Evolutionary conservation across 2,329 filamentous ascomycete genomes (phyloP).

Genomic region (Westerdykella aurantiaca): DNA sequence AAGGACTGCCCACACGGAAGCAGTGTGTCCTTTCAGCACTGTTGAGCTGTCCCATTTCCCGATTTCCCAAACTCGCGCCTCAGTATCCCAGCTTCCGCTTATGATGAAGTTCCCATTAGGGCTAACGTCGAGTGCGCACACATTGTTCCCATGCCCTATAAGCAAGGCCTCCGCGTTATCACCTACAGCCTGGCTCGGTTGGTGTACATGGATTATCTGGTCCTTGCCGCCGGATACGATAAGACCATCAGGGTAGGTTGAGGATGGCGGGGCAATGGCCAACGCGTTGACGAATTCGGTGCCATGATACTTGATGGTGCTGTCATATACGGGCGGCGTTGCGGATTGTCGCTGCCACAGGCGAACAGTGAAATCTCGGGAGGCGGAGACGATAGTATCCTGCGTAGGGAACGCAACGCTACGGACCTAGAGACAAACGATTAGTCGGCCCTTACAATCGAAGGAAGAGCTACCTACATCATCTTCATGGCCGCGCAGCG

Average conservation of each 20-base stretch:
- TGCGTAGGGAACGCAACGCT: slow-evolving; percentile 72
- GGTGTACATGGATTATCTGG: slow-evolving; percentile 83
- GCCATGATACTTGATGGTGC: slow-evolving; percentile 71
- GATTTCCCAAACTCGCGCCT: slow-evolving; percentile 81
- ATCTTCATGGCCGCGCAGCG: slow-evolving; percentile 81
- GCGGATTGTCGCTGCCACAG: slow-evolving; percentile 68
- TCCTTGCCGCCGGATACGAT: slow-evolving; percentile 87
- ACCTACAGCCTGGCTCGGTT: slow-evolving; percentile 58
- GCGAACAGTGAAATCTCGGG: slow-evolving; percentile 84
- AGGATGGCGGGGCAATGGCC: slow-evolving; percentile 65
- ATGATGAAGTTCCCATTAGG: slow-evolving; percentile 68
- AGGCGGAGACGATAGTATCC: slow-evolving; percentile 73
- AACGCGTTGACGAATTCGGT: slow-evolving; percentile 84
- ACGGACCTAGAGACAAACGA: slow-evolving; percentile 62
- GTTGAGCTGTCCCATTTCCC: slow-evolving; percentile 74
- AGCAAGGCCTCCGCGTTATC: slow-evolving; percentile 82
- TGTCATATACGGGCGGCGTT: slow-evolving; percentile 66
- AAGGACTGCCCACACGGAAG: slow-evolving; percentile 86
- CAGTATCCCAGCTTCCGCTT: slow-evolving; percentile 90
- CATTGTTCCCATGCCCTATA: slow-evolving; percentile 78
- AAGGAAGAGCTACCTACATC: slow-evolving; percentile 61
- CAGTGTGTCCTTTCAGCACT: slow-evolving; percentile 69
- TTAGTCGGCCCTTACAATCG: not conserved
- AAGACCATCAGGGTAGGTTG: slow-evolving; percentile 68
- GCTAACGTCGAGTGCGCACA: slow-evolving; percentile 78